These are phyloP conservation scores for Neofusicoccum kwambonambiense DNA, from an alignment of 2,329 filamentous ascomycete species.

Conservation along the genomic window DNA sequence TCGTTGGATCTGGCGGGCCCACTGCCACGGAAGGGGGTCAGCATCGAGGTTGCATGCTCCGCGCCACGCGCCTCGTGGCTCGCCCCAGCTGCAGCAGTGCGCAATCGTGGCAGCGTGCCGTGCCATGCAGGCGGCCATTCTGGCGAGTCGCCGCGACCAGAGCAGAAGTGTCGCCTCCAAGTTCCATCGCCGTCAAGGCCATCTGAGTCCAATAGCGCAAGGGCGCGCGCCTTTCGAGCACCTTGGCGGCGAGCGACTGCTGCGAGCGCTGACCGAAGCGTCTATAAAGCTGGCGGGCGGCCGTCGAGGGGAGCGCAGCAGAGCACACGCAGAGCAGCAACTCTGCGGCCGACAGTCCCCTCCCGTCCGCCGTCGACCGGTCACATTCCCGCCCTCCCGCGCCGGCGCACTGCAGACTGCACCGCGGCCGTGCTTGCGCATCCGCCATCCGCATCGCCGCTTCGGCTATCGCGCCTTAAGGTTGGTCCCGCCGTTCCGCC, in stretches of 20 bases:
- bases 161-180: slow-evolving; percentile 19
- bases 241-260: neutral
- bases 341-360: neutral
- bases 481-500: slow-evolving; percentile 18
- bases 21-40: slow-evolving; percentile 18
- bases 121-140: slow-evolving; percentile 17
- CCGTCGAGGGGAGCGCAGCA: neutral
- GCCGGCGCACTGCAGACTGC: neutral
- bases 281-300: neutral
- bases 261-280: slow-evolving; percentile 6
- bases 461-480: slow-evolving; percentile 18
- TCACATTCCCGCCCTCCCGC: neutral
- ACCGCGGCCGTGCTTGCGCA: slow-evolving; percentile 1
- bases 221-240: slow-evolving; percentile 15
- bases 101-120: slow-evolving; percentile 18
- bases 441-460: slow-evolving; percentile 10
- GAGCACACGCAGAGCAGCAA: neutral
- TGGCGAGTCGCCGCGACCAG: slow-evolving; percentile 16
- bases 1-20: slow-evolving; percentile 17
- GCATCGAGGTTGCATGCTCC: slow-evolving; percentile 18
- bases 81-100: slow-evolving; percentile 14
- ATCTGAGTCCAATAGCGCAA: slow-evolving; percentile 21
- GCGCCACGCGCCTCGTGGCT: slow-evolving; percentile 19
- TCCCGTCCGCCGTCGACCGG: slow-evolving; percentile 9
- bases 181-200: slow-evolving; percentile 15